Conservation (phyloP, 495 filamentous ascomycete genomes). For the Xylaria grammica region DNA sequence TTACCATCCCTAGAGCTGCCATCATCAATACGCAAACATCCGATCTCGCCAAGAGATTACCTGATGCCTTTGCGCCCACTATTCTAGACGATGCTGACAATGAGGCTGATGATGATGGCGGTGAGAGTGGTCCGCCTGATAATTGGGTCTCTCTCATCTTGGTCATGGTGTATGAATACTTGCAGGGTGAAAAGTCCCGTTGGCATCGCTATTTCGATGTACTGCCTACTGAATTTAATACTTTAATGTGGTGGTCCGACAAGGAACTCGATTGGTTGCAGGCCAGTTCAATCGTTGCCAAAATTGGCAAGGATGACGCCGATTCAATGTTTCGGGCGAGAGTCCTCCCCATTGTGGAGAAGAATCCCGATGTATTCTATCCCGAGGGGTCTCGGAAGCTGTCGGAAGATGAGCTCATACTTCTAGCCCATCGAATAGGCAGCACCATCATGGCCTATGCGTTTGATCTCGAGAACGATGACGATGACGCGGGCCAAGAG, state of each 20-base stretch:
- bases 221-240: conserved; percentile 79
- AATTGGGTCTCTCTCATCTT: conserved; percentile 67
- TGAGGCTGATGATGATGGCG: conserved; percentile 37
- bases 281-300: conserved; percentile 74
- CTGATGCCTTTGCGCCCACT: conserved; percentile 44
- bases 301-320: conserved; percentile 77
- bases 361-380: conserved; percentile 53
- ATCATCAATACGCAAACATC: conserved; percentile 53
- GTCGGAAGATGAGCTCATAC: conserved; percentile 57
- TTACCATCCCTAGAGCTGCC: conserved; percentile 51
- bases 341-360: conserved; percentile 63
- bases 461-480: conserved; percentile 72
- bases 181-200: conserved; percentile 61
- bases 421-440: conserved; percentile 76
- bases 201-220: conserved; percentile 87
- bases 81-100: conserved; percentile 34
- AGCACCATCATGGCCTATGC: conserved; percentile 94
- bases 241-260: conserved; percentile 87
- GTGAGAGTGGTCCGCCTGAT: conserved; percentile 39
- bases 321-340: conserved; percentile 68
- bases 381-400: conserved; percentile 48
- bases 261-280: conserved; percentile 75
- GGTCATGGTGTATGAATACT: conserved; percentile 79
- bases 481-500: conserved; percentile 60
- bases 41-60: conserved; percentile 41